Evolutionary conservation across 176 grass and related monocot genomes (phyloP).

Genomic region (Alopecurus myosuroides): DNA sequence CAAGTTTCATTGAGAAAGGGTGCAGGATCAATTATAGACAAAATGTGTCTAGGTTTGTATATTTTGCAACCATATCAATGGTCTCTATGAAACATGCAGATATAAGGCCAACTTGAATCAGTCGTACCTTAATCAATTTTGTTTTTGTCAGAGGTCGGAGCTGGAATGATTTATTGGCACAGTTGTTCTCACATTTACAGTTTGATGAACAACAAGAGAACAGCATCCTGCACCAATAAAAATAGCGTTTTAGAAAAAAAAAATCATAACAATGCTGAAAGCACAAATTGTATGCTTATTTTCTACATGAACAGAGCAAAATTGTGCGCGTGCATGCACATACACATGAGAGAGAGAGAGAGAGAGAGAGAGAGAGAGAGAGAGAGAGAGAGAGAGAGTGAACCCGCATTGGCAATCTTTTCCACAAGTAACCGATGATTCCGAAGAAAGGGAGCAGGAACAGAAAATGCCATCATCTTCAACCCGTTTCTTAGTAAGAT

Average conservation of each 20-base stretch:
- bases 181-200: conserved; percentile 70
- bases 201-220: conserved; percentile 89
- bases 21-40: neutral
- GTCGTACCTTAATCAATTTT: conserved; percentile 68
- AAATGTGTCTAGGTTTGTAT: neutral
- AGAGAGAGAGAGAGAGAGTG: conserved; percentile 1
- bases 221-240: conserved; percentile 71
- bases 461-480: conserved; percentile 96
- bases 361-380: neutral
- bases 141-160: conserved; percentile 71
- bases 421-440: conserved; percentile 55
- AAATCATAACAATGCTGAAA: neutral
- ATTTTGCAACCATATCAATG: neutral
- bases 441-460: conserved; percentile 51
- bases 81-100: neutral
- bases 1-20: neutral
- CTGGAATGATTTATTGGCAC: conserved; percentile 90
- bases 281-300: neutral
- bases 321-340: neutral
- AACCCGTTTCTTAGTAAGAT: conserved; percentile 64
- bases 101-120: neutral
- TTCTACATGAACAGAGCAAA: neutral
- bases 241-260: conserved; percentile 25
- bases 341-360: neutral
- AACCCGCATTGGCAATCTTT: conserved; percentile 88